phyloP scores from a whole-genome alignment of 148 eudicot species.

The Cornus controversa region DNA sequence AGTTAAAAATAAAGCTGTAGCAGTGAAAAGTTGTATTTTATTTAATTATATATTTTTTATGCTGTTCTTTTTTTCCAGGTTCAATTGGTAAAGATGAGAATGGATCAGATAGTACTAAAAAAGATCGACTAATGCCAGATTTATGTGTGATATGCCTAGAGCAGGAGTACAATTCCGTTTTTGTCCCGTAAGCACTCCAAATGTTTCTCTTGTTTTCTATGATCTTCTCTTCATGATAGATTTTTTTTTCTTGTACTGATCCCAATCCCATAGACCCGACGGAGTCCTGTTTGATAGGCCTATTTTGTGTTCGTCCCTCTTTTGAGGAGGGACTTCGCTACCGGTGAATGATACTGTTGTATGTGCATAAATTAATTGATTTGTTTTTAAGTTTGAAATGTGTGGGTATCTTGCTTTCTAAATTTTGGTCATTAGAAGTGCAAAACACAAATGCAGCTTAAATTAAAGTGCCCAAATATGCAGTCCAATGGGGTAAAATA shows the following conservation, averaged over 20 bases:
- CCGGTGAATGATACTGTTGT: too few relatives aligned
- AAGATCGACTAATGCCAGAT: slow-evolving; percentile 74
- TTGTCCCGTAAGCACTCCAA: slow-evolving; percentile 76
- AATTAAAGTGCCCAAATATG: background rate
- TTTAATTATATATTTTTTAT: background rate
- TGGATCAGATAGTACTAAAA: slow-evolving; percentile 60
- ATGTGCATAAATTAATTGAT: too few relatives aligned
- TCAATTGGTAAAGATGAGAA: slow-evolving; percentile 54
- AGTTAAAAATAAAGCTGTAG: background rate
- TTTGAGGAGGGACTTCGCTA: too few relatives aligned
- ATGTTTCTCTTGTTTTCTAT: background rate
- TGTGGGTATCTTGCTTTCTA: background rate
- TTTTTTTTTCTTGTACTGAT: background rate
- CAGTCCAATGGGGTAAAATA: background rate
- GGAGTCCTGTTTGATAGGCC: background rate
- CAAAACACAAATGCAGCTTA: background rate
- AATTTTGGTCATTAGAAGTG: background rate
- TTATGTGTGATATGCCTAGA: slow-evolving; percentile 97
- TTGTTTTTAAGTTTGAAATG: background rate
- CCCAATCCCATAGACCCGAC: background rate
- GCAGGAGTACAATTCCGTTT: slow-evolving; percentile 92
- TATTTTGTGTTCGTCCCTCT: too few relatives aligned
- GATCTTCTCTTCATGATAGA: background rate
- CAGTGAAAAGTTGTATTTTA: background rate
- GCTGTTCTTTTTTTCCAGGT: slow-evolving; percentile 30